A percentile compares a stretch with the other conserved stretches of the same genome.
These are phyloP conservation scores for Xerocomellus intermedius DNA, from an alignment of 768 basidiomycete genomes.

Conservation along the genomic window DNA sequence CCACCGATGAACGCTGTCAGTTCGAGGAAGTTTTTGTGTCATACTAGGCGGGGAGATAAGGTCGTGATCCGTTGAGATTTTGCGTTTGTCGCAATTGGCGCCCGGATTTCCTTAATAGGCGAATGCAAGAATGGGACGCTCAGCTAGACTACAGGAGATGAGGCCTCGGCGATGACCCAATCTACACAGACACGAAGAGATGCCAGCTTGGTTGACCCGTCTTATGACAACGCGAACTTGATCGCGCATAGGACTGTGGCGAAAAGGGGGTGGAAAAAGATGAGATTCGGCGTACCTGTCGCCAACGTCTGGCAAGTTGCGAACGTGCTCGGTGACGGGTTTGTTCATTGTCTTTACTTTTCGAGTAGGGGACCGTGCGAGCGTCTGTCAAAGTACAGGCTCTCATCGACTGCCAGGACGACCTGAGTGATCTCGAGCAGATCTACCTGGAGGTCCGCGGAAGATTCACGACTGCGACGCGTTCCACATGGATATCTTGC, in stretches of 20 bases:
- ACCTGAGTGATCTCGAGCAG: conserved; percentile 20
- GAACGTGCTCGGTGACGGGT: neutral
- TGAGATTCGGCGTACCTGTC: conserved; percentile 18
- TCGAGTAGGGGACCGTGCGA: conserved; percentile 9
- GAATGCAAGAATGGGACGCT: neutral
- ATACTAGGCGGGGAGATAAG: conserved; percentile 28
- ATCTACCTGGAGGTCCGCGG: conserved; percentile 32
- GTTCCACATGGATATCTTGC: conserved; percentile 32
- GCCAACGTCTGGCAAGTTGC: conserved; percentile 12
- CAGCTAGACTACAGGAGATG: neutral
- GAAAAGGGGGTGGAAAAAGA: conserved; percentile 29
- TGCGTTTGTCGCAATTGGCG: neutral
- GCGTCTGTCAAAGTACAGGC: conserved; percentile 1
- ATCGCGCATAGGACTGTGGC: conserved; percentile 17
- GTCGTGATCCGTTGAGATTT: conserved; percentile 32
- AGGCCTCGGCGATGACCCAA: conserved; percentile 14
- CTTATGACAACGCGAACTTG: conserved; percentile 5
- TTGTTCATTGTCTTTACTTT: conserved; percentile 22
- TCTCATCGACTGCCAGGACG: conserved; percentile 21
- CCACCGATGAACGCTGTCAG: conserved; percentile 15
- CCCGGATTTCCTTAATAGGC: conserved; percentile 7
- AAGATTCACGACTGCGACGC: conserved; percentile 30
- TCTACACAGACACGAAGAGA: conserved; percentile 12
- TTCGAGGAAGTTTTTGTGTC: conserved; percentile 6
- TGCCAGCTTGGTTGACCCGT: neutral